Evolutionary conservation across 352 stramenopile genomes (phyloP), one percentile per base, ranked within the genome.

Genomic region (Phytophthora tentaculata): DNA sequence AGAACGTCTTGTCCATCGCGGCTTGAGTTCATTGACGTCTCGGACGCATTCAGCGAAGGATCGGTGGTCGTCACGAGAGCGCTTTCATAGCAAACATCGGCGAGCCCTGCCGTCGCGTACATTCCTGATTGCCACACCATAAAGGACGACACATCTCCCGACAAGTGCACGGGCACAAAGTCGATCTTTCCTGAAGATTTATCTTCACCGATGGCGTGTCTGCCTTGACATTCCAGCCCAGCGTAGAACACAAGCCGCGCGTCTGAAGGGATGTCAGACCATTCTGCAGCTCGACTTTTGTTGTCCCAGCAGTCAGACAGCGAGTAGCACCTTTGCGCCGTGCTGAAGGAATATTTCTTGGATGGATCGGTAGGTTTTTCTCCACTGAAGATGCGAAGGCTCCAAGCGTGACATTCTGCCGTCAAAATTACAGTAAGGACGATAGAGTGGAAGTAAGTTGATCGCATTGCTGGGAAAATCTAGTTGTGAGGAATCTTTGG

Each of bases 181-280:
- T 32, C 28, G 28, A 32, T 32, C 28, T 32, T 8, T 32, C 64
- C 50, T 3, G 26, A 43, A 3, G 56, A 53, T 41, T 56, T 48
- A 6, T 14, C 44, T 1, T 61, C 56, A 0, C 39, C 56, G 12
- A 61, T 7, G 3, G 50, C 56, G 39, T 52, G 35, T 53, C 50
- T 26, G 28, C 28, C 28, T 32, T 32, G 28, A n/a, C 63, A 70
- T 48, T 64, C 55, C 2, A 6, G 12, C 0, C 48, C 35, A 20
- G 56, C 50, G 41, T 58, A 71, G 29, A 71, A 71, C 17, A 16
- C 56, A 39, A 71, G 54, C 10, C 51, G 62, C 29, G 64, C 14
- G 12, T 59, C 35, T 8, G 41, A 57, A 23, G 57, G 64, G 44
- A 71, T 56, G 0, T 22, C 51, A 13, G 64, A 58, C 64, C 64